Evolutionary conservation across 1,139 yeast species (phyloP).

Genomic region (Pichia norvegensis): DNA sequence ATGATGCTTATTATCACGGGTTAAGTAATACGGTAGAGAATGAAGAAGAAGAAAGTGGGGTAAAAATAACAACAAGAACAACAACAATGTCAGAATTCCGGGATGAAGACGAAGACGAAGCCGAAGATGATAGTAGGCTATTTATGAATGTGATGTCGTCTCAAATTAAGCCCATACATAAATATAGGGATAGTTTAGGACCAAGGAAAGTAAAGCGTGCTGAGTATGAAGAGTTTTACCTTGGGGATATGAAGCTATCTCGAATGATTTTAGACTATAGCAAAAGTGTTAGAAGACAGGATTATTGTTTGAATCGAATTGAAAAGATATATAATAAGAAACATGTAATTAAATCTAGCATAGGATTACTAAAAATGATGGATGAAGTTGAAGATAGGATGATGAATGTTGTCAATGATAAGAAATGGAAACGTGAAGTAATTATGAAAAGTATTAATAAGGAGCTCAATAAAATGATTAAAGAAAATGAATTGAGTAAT

Average conservation of each 20-base stretch:
- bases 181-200: neutral
- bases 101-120: neutral
- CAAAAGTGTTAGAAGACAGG: neutral
- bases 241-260: neutral
- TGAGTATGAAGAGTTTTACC: neutral
- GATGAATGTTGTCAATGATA: neutral
- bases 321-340: neutral
- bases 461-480: neutral
- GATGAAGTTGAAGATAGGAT: neutral
- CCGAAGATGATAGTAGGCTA: neutral
- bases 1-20: no score
- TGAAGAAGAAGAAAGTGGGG: neutral
- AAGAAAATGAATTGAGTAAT: neutral
- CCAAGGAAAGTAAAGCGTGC: neutral
- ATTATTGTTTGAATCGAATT: neutral
- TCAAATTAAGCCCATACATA: no score
- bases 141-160: neutral
- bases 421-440: neutral
- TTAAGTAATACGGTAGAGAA: neutral
- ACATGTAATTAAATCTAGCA: neutral
- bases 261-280: neutral
- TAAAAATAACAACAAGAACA: no score
- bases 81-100: no score
- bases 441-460: constrained; percentile 1
- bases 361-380: neutral